Evolutionary conservation across 1,139 yeast species (phyloP).

Genomic region (Debaryomycetaceae sp.): DNA sequence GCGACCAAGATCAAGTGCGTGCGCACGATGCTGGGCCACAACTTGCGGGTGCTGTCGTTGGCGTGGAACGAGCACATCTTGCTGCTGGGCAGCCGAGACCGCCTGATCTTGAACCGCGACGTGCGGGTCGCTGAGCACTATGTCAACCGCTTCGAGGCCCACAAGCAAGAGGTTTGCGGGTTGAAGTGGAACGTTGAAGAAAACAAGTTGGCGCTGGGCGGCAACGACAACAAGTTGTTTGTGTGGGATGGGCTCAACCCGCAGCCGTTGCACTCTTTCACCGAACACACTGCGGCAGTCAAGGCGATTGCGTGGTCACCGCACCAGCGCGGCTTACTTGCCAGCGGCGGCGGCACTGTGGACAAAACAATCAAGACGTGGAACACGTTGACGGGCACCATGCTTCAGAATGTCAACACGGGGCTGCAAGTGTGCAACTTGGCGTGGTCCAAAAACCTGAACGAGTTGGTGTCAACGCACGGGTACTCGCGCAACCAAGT

Average conservation of each 20-base stretch:
- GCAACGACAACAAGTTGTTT: constrained; percentile 80
- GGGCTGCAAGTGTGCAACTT: constrained; percentile 96
- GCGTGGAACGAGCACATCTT: constrained; percentile 94
- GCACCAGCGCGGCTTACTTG: constrained; percentile 87
- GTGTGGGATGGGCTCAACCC: constrained; percentile 84
- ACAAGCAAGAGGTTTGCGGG: constrained; percentile 95
- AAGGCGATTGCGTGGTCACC: constrained; percentile 98
- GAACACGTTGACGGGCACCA: constrained; percentile 80
- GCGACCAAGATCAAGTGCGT: constrained; percentile 80
- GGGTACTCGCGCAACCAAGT: constrained; percentile 91
- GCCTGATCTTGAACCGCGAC: constrained; percentile 82
- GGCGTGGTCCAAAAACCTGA: constrained; percentile 88
- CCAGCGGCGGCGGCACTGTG: constrained; percentile 97
- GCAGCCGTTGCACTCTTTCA: constrained; percentile 67
- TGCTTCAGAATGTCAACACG: constrained; percentile 76
- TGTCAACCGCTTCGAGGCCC: constrained; percentile 66
- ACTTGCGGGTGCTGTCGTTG: constrained; percentile 75
- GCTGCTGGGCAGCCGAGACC: constrained; percentile 84
- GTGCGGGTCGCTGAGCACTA: constrained; percentile 85
- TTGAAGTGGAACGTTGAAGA: constrained; percentile 90
- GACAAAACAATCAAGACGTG: constrained; percentile 88
- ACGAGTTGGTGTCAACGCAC: constrained; percentile 91
- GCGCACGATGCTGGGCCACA: constrained; percentile 90
- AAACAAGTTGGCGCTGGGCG: constrained; percentile 85
- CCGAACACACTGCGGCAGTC: constrained; percentile 90